Percentiles rank a stretch among this genome's conserved stretches.
These are phyloP conservation scores for Epichloe bromicola DNA, from an alignment of 2,329 filamentous ascomycete species.

Conservation along the genomic window DNA sequence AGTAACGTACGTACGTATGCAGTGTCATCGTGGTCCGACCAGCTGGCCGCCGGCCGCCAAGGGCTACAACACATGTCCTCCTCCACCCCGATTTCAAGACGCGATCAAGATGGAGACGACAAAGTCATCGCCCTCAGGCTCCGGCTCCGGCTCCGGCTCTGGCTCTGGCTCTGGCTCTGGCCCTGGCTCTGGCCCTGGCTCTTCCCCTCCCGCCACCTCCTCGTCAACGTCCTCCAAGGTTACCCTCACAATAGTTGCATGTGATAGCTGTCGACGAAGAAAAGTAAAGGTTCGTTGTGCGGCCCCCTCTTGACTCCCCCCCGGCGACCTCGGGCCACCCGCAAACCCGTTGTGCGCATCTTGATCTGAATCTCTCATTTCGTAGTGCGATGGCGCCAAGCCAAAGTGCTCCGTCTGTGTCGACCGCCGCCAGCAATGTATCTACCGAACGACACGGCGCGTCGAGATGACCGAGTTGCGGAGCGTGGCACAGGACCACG, in stretches of 20 bases:
- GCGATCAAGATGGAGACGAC: background rate
- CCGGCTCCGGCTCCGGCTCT: background rate
- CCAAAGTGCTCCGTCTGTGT: background rate
- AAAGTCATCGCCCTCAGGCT: background rate
- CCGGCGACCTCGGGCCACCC: background rate
- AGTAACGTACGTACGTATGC: background rate
- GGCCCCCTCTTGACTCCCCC: background rate
- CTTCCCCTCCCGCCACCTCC: background rate
- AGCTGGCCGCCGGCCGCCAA: background rate
- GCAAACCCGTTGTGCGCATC: no score
- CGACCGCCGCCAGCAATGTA: background rate
- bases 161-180: background rate
- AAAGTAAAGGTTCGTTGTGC: background rate
- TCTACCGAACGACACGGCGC: background rate
- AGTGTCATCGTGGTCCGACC: background rate
- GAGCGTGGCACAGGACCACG: background rate
- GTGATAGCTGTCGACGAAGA: background rate
- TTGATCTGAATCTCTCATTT: no score
- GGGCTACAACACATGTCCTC: background rate
- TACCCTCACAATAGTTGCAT: background rate
- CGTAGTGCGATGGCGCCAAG: background rate
- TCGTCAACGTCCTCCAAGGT: background rate
- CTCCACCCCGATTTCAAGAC: background rate
- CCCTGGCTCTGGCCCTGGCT: background rate
- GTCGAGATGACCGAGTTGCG: constrained; percentile 1